Evolutionary conservation across 1,284 basidiomycete genomes (phyloP), one percentile per base, ranked within the genome.

Genomic region (Naganishia cerealis): DNA sequence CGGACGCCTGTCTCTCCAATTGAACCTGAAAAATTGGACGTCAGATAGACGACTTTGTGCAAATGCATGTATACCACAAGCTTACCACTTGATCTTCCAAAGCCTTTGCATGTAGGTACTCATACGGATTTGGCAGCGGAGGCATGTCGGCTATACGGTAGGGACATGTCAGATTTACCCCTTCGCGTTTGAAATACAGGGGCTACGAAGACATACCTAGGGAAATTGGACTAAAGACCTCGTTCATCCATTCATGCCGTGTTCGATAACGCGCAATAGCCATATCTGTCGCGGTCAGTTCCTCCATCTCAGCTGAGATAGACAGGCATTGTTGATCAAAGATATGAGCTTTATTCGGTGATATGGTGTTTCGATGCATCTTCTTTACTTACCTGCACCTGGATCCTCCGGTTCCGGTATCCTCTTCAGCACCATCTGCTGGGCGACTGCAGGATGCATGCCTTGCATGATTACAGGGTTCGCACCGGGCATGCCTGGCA

Each of bases 221-320:
- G 7, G 61, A 63, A 24, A 63, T 46, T 15, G 70, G 62, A 52
- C 59, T 57, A 33, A 71, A 65, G 50, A 71, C 57, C 59, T 71
- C 70, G 46, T 71, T 68, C 70, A 71, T 71, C 52, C 63, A 62
- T 42, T 43, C 66, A 54, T 71, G 67, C 50, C 66, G 46, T 48
- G 56, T 53, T 10, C 67, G 66, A 57, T 68, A 71, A 18, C 70
- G 55, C 10, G 66, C 66, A 39, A 66, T 21, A 15, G 70, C 70
- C 62, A 71, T 62, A 57, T 68, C 70, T 42, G 57, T 65, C 29
- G 70, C 62, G 9, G 62, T 71, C 26, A 71, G 40, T 18, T 68
- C 65, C 10, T 67, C 57, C 50, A 71, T 48, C 40, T 68, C 70
- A 38, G 61, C 61, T 63, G n/a, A 15, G n/a, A 5, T 4, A 33